These are phyloP conservation scores for Neurospora africana DNA, from an alignment of 495 filamentous ascomycete species.

Conservation along the genomic window DNA sequence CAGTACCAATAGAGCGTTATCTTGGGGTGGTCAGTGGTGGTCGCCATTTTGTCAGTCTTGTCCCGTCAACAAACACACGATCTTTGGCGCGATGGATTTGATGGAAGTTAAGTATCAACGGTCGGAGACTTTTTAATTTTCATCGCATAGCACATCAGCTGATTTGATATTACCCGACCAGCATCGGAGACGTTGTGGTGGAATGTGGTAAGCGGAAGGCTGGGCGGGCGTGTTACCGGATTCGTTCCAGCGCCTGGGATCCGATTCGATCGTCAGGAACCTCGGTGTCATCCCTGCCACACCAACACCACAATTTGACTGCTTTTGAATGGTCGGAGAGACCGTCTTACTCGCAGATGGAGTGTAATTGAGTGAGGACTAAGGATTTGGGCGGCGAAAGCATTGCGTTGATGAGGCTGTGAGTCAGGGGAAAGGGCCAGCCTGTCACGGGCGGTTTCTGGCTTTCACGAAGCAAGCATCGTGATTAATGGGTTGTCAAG, in stretches of 20 bases:
- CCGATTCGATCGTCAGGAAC: not conserved
- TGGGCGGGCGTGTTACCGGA: not conserved
- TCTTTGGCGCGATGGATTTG: not conserved
- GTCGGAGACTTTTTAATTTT: not conserved
- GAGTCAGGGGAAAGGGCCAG: too few relatives aligned
- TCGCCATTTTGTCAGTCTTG: not conserved
- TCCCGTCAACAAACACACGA: not conserved
- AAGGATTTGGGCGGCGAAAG: not conserved
- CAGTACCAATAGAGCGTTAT: conserved; percentile 5
- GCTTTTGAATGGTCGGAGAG: not conserved
- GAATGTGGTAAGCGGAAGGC: not conserved
- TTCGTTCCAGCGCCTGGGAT: not conserved
- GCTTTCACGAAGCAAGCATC: not conserved
- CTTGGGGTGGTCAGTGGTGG: conserved; percentile 1
- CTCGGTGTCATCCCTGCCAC: not conserved
- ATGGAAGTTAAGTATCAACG: not conserved
- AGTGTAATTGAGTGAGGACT: not conserved
- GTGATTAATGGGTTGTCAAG: not conserved
- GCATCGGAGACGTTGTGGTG: not conserved
- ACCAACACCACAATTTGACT: not conserved
- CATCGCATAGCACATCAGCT: not conserved
- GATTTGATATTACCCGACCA: not conserved
- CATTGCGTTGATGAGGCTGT: not conserved
- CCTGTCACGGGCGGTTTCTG: not conserved
- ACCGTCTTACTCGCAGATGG: not conserved